Evolutionary conservation across 345 rosid genomes (phyloP), one percentile per base, ranked within the genome.

Genomic region (Syzygium aromaticum): DNA sequence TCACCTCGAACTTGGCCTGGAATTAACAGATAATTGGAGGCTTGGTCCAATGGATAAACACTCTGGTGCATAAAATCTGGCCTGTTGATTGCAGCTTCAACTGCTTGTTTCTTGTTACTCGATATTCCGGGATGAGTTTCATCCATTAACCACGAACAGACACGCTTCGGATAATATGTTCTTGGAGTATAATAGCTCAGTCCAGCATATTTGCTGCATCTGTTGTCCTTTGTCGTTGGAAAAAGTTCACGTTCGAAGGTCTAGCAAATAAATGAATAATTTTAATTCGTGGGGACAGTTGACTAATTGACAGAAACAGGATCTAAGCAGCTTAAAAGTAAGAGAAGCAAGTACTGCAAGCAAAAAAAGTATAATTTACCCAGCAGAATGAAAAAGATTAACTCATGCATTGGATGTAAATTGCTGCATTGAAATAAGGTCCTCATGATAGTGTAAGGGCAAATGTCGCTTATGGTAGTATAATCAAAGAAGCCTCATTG

Each of bases 71-170:
- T 17, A 67, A 67, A 33, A 67, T 67, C 23, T 40, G 49, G 46
- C 40, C 25, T 4, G 78, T 10, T 17, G 78, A 77, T 85, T 73
- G 88, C 86, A 80, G 87, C 88, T 89, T 93, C 92, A 83, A 88
- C 83, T 73, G 92, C 94, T 90, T 88, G 93, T 92, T 87, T 93
- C 88, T 93, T 94, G 86, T 89, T 92, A 90, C 89, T 82, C 53
- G 88, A 88, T 51, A 87, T 54, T 88, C 92, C 91, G 6, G 89
- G 86, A 17, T 73, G 86, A 85, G 82, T 40, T 38, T 83, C 77
- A 89, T 87, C 93, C 84, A 84, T 85, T 85, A 90, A 85, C 94
- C 93, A 94, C 51, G 89, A 91, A 89, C 89, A 88, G 61, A 88
- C 85, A 53, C 92, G 92, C 92, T 94, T 94, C 61, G 90, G 90